Base-by-base conservation (phyloP, 2,329 filamentous ascomycete genomes). In the Hypoxylon sp. region DNA sequence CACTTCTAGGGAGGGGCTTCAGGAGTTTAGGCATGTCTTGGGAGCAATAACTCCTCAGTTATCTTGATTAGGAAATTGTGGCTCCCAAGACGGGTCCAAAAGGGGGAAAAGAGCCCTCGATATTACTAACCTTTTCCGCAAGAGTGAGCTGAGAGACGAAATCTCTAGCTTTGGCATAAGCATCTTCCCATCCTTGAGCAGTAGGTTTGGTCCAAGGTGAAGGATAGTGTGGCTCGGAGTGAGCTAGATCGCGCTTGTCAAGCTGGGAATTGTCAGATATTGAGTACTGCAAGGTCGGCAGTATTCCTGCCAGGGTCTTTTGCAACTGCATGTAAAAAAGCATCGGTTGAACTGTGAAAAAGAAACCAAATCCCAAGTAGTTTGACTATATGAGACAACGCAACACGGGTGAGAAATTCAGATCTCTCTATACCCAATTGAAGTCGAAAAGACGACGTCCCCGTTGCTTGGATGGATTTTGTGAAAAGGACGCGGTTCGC, bases 101-200 rank as follows among this genome's bases (percentile, higher is more conserved):
- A n/a, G n/a, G n/a, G n/a, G n/a, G n/a, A n/a, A n/a, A n/a, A n/a
- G n/a, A n/a, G n/a, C n/a, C n/a, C n/a, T n/a, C n/a, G n/a, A n/a
- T n/a, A n/a, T n/a, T n/a, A n/a, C n/a, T n/a, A n/a, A n/a, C 93
- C 82, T 97, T 97, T 78, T 97, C 94, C 9, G 89, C 76, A 34
- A 97, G 84, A 0, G 93, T 97, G 79, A 97, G 81, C 76, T 94
- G 89, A 8, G 90, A 91, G 47, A 97, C 93, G 74, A 97, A 95
- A 2, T 84, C 87, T 71, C 87, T 88, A 0, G 94, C 94, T 78
- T 91, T 90, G 19, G 80, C 81, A 72, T 97, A 94, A 39, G 93
- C 93, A 5, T 88, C 86, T 57, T 87, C 84, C 94, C 94, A 97
- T 66, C 85, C 87, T 46, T 86, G 81, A 9, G 91, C 91, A 5